Conservation (phyloP, 352 stramenopile species). For the Globisporangium megalacanthum region DNA sequence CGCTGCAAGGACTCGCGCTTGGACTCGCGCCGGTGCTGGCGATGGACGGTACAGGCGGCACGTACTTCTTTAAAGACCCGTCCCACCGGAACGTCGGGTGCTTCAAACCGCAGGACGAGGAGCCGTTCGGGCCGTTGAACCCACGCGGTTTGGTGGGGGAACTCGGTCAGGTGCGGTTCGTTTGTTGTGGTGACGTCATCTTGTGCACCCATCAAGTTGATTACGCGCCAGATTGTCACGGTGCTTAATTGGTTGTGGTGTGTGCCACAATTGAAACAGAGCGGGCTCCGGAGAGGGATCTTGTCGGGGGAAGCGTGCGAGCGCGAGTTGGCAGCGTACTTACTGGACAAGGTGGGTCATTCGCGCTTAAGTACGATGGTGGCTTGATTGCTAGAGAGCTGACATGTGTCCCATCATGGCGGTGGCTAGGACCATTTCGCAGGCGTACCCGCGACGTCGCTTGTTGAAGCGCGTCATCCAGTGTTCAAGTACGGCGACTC, state of each 20-base stretch:
- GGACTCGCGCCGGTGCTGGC: conserved; percentile 90
- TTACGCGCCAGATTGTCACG: background rate
- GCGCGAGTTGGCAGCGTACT: conserved; percentile 96
- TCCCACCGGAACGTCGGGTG: conserved; percentile 92
- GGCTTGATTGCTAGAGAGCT: background rate
- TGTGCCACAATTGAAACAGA: conserved; percentile 19
- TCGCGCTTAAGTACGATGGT: background rate
- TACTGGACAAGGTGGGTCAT: conserved; percentile 86
- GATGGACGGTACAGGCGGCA: conserved; percentile 96
- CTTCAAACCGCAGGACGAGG: conserved; percentile 99
- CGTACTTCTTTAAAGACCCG: conserved; percentile 96
- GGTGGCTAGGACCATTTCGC: conserved; percentile 75
- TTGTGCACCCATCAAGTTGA: background rate
- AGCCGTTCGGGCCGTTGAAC: conserved; percentile 98
- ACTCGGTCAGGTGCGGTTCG: conserved; percentile 51
- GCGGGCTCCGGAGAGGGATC: conserved; percentile 88
- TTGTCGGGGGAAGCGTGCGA: conserved; percentile 95
- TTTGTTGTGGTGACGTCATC: background rate
- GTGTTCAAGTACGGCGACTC: conserved; percentile 71
- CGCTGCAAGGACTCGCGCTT: conserved; percentile 87
- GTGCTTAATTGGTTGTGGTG: too few species aligned
- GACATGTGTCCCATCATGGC: background rate
- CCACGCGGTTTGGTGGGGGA: conserved; percentile 89
- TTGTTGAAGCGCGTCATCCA: conserved; percentile 68
- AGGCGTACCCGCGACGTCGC: conserved; percentile 70